Percentiles rank a stretch among this genome's conserved stretches.
These are phyloP conservation scores for Mangifera indica DNA, from an alignment of 345 rosid species.

Conservation along the genomic window DNA sequence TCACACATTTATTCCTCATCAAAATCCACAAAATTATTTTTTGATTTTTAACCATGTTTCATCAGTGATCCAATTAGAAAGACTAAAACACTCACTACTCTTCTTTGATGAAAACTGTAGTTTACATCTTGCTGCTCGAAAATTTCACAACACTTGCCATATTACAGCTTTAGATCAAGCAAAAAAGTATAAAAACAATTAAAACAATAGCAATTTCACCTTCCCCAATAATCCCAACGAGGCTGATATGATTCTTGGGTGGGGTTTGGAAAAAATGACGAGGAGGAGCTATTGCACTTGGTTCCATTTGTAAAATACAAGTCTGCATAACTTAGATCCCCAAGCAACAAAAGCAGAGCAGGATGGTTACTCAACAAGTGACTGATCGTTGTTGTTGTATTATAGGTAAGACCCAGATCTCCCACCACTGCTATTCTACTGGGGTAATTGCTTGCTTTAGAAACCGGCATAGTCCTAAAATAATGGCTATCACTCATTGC, in stretches of 20 bases:
- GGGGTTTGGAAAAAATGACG: slow-evolving; percentile 33
- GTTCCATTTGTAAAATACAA: slow-evolving; percentile 66
- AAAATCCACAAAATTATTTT: not conserved
- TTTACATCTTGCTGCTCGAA: not conserved
- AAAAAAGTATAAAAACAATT: not conserved
- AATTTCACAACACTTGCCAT: not conserved
- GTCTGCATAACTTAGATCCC: slow-evolving; percentile 79
- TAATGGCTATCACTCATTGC: slow-evolving; percentile 52
- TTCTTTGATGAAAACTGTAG: not conserved
- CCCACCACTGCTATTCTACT: slow-evolving; percentile 69
- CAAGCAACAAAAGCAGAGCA: slow-evolving; percentile 74
- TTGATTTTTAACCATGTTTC: not conserved
- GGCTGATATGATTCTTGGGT: slow-evolving; percentile 76
- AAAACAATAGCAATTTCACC: slow-evolving; percentile 37
- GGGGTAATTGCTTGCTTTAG: slow-evolving; percentile 54
- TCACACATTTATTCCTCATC: not conserved
- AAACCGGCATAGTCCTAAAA: slow-evolving; percentile 69
- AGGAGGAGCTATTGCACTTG: slow-evolving; percentile 48
- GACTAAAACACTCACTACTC: not conserved
- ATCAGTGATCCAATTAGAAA: not conserved
- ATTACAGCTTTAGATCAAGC: not conserved
- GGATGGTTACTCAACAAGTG: slow-evolving; percentile 71
- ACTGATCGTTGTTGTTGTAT: slow-evolving; percentile 58
- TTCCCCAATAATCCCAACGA: slow-evolving; percentile 98
- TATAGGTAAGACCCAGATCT: slow-evolving; percentile 83